Base-by-base conservation (phyloP, 192 early-diverging fungal genomes). In the Cladochytrium replicatum region DNA sequence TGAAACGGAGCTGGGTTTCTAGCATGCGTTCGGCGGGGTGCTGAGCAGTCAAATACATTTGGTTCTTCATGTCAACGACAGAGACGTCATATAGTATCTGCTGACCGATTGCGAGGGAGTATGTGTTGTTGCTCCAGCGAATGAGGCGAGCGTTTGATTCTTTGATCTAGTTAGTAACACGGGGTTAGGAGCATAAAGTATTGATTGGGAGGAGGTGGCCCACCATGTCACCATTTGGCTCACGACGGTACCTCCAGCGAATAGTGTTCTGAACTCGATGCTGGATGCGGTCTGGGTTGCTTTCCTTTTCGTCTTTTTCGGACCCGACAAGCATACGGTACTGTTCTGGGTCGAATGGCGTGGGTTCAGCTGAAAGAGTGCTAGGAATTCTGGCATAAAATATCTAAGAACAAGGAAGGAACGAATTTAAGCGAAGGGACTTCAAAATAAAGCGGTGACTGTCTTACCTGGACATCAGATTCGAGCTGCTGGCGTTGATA, bases 91-190 rank as follows among this genome's bases (percentile, higher is more conserved):
- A 88, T 38, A 77, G 62, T n/a, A 37, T 37, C 48, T 91, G 86
- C 27, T 76, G 64, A 8, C 84, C 85, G 19, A 91, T 54, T 2
- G 86, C 61, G 6, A 91, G 52, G 2, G 89, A 86, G 57, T 74
- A 68, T 28, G 72, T 58, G 23, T 78, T 81, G 57, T 91, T 84
- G 8, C 77, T 80, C 89, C 89, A 89, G 28, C 74, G 63, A 4
- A 91, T 74, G 42, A 91, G 54, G 2, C 81, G 77, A 1, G 84
- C 75, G 57, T 89, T 86, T 17, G 84, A 84, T 50, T 86, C 80
- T 52, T 80, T 78, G 34, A 47, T 61, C 52, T 42, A 42, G n/a
- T n/a, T n/a, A n/a, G n/a, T n/a, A n/a, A n/a, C n/a, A n/a, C n/a
- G n/a, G n/a, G n/a, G n/a, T n/a, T n/a, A n/a, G 19, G 29, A 6